Base-by-base conservation (phyloP, 2,329 filamentous ascomycete genomes). In the Phaeosphaeriaceae sp. region DNA sequence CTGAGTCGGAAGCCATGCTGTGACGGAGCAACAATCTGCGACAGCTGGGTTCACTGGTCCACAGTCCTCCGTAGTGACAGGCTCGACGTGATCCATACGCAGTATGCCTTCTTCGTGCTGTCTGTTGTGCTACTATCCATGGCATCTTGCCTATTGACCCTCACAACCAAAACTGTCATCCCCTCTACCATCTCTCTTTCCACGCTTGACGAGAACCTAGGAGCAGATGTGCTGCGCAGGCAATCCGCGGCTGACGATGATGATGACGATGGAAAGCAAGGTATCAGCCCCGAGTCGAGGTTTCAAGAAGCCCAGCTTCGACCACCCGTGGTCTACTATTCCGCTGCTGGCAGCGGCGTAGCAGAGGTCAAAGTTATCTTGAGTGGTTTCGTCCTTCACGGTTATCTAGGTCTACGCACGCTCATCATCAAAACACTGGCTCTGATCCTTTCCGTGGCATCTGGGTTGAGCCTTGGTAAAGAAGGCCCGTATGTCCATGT, bases 401-500 rank as follows among this genome's bases (percentile, higher is more conserved):
- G 94, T 1, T 97, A 97, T 69, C 82, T 99, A 6, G 94, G 94
- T 61, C 74, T 96, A 32, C 89, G 88, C 67, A 97, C 94, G 0
- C 80, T 99, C 23, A 74, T 93, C 4, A 83, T 96, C 75, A 99
- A 99, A 71, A 89, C 90, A 0, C 64, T 89, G 13, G 92, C 88
- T 12, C 78, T 99, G 38, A 84, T 97, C 50, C 80, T 97, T 48
- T 95, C 90, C 70, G 92, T 97, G 32, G 88, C 92, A 1, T 97
- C 94, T 2, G 94, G 94, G 3, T 81, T 99, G 52, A 96, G 92
- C 68, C 79, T 99, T 34, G 94, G 94, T 21, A 99, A 99, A 71
- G 94, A 97, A 74, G 87, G 93, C 0, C 94, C 94, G 0, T 97
- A 93, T 65, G 94, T 99, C n/a, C 94, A 99, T 72, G 96, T 97